A percentile compares a stretch with the other conserved stretches of the same genome.
These are phyloP conservation scores for Neurospora sp. DNA, from an alignment of 495 filamentous ascomycete genomes.

Conservation along the genomic window DNA sequence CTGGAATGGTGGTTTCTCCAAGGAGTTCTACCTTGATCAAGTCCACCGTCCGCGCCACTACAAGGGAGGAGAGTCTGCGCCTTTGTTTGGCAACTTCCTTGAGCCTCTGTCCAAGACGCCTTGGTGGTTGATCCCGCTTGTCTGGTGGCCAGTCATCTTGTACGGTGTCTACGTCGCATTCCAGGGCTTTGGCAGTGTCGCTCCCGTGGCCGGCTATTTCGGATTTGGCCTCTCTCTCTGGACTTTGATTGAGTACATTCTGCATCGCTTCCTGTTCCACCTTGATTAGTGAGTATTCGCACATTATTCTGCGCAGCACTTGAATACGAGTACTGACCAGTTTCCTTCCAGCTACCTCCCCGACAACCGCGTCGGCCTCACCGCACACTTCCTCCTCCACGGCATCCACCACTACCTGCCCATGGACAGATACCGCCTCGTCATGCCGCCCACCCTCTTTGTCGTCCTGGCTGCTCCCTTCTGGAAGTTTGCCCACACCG, in stretches of 20 bases:
- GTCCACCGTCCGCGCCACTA: conserved; percentile 94
- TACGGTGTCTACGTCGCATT: conserved; percentile 65
- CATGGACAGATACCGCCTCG: conserved; percentile 93
- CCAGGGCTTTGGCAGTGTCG: conserved; percentile 36
- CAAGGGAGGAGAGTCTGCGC: conserved; percentile 82
- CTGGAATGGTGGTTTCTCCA: conserved; percentile 78
- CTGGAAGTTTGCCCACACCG: conserved; percentile 78
- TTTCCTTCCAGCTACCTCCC: conserved; percentile 59
- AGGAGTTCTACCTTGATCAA: conserved; percentile 92
- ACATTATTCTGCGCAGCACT: background rate
- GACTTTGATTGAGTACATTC: conserved; percentile 80
- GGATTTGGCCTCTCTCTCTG: conserved; percentile 60
- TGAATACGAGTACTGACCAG: conserved; percentile 9
- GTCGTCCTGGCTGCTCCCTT: conserved; percentile 76
- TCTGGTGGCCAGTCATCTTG: conserved; percentile 77
- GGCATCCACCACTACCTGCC: conserved; percentile 97
- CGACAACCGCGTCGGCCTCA: conserved; percentile 82
- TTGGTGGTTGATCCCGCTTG: conserved; percentile 76
- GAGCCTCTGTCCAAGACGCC: conserved; percentile 90
- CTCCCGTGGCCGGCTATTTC: conserved; percentile 46
- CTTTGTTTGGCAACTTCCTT: conserved; percentile 94
- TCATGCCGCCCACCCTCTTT: conserved; percentile 94
- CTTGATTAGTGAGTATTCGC: conserved; percentile 62
- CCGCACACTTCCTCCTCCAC: conserved; percentile 86
- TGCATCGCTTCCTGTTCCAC: conserved; percentile 94